Evolutionary conservation across 345 rosid genomes (phyloP), one percentile per base, ranked within the genome.

Genomic region (Eucalyptus cloeziana): DNA sequence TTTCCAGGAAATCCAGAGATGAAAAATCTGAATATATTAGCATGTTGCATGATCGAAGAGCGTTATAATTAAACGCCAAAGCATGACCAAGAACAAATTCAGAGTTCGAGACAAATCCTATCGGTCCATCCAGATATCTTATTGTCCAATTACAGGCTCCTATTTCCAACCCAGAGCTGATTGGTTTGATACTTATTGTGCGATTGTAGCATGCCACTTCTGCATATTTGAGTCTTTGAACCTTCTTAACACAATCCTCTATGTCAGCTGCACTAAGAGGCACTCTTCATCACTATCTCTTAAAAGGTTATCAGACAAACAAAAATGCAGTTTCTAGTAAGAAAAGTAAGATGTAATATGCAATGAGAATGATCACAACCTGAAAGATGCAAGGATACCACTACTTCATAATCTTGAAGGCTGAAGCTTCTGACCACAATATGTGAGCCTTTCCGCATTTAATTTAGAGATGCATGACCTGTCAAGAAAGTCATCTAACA

Each of bases 171-270:
- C 40, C 40, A 37, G 40, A 37, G 40, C 40, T 96, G 90, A 93
- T 88, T 37, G 98, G 94, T 89, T 93, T 95, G n/a, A 97, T 83
- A 54, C 93, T 86, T 93, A 96, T 88, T 49, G 92, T 92, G 87
- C 99, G 98, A 88, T 96, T 96, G 89, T 96, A 96, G 93, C 96
- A 97, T 51, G 91, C 92, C 92, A 93, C 99, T 93, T 97, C 99
- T 5, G 93, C 94, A 91, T 91, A 96, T 88, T 93, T 96, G 49
- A 97, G 94, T 17, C 89, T 89, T 90, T 95, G 96, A 91, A 96
- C 93, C 90, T 93, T 96, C 88, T 88, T 91, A 91, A 94, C 86
- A 91, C 97, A 96, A 91, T 93, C 93, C 92, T 93, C 92, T 93
- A 95, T 87, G 81, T 94, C 96, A 89, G 86, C 93, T 92, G 94